Evolutionary conservation across 2,329 filamentous ascomycete species (phyloP).

Genomic region (Colletotrichum paranaense): DNA sequence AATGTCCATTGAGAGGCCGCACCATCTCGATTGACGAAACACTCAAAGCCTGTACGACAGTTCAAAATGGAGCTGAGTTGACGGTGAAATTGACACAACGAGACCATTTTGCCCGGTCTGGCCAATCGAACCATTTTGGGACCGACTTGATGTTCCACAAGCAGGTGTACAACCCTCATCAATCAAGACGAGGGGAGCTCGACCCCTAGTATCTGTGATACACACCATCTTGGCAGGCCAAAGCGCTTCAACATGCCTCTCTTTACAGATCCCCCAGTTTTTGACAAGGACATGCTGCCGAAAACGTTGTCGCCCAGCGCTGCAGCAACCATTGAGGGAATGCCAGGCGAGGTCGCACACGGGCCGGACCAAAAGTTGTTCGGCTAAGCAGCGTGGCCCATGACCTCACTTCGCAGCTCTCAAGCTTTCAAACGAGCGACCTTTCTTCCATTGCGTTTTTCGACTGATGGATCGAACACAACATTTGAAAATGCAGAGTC

Average conservation of each 20-base stretch:
- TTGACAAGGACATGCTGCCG: neutral
- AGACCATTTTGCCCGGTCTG: neutral
- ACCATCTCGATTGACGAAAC: neutral
- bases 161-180: slow-evolving; percentile 4
- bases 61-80: neutral
- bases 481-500: neutral
- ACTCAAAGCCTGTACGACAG: neutral
- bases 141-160: slow-evolving; percentile 11
- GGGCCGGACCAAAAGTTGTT: neutral
- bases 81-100: neutral
- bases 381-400: neutral
- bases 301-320: neutral
- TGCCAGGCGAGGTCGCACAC: slow-evolving; percentile 19
- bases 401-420: neutral
- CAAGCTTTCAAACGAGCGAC: neutral
- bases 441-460: neutral
- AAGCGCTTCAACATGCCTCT: neutral
- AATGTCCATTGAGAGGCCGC: neutral
- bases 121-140: neutral
- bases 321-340: slow-evolving; percentile 11
- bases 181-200: slow-evolving; percentile 11
- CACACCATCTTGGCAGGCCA: neutral
- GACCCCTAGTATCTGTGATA: slow-evolving; percentile 8
- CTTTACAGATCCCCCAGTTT: neutral
- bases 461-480: neutral